Conservation (phyloP, 2,329 filamentous ascomycete genomes). For the Paracoccidioides brasiliensis region DNA sequence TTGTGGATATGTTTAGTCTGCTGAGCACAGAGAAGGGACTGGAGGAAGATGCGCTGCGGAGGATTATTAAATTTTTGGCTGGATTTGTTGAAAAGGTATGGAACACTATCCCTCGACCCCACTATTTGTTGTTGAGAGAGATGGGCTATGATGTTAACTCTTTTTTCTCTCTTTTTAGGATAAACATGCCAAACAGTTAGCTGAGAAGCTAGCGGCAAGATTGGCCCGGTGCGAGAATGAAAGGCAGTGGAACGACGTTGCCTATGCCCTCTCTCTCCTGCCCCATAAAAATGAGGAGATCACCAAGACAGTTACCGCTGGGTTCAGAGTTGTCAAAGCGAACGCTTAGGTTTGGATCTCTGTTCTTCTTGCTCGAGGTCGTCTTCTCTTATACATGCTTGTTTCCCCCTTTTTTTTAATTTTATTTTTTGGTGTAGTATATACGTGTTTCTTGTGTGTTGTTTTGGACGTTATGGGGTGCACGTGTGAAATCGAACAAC, state of each 20-base stretch:
- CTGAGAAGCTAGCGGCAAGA: constrained; percentile 81
- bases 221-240: constrained; percentile 79
- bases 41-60: constrained; percentile 71
- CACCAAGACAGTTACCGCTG: constrained; percentile 28
- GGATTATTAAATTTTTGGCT: constrained; percentile 83
- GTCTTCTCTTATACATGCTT: not conserved
- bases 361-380: not conserved
- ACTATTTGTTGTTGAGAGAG: not conserved
- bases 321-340: constrained; percentile 50
- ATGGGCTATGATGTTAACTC: not conserved
- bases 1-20: constrained; percentile 96
- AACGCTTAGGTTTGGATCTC: constrained; percentile 32
- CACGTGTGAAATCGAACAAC: no score
- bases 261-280: constrained; percentile 75
- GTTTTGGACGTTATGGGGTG: not conserved
- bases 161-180: constrained; percentile 44
- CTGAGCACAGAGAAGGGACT: constrained; percentile 69
- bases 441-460: not conserved
- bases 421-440: not conserved
- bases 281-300: constrained; percentile 53
- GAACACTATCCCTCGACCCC: constrained; percentile 3
- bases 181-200: constrained; percentile 89
- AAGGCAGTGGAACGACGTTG: constrained; percentile 94
- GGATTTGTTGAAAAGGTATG: constrained; percentile 94
- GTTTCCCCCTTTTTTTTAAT: not conserved